phyloP scores from a whole-genome alignment of 768 basidiomycete species.

The Suillus weaverae region DNA sequence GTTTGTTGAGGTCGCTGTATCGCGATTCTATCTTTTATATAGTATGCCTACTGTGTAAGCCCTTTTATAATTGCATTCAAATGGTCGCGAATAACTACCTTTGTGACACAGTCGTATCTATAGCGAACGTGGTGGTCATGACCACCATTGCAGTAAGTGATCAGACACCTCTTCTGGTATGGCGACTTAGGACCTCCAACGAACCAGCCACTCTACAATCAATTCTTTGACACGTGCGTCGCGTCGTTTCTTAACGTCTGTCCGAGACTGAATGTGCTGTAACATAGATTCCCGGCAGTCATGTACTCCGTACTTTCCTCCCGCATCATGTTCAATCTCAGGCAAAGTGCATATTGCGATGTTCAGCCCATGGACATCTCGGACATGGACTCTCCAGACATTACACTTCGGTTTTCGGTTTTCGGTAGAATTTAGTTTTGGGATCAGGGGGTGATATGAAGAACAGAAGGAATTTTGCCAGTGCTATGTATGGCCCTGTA shows the following conservation, averaged over 20 bases:
- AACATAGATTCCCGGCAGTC: constrained; percentile 1
- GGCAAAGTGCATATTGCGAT: constrained; percentile 7
- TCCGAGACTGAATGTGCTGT: neutral
- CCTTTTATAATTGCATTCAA: neutral
- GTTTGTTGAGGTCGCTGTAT: neutral
- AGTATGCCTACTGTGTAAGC: constrained; percentile 5
- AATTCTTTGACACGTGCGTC: constrained; percentile 8
- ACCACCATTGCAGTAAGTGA: constrained; percentile 5
- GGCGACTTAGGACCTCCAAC: neutral
- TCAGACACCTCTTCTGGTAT: neutral
- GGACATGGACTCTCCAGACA: neutral
- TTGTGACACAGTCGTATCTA: constrained; percentile 4
- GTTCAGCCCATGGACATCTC: neutral
- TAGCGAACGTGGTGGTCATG: neutral
- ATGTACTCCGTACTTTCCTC: constrained; percentile 7
- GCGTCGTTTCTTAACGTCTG: neutral
- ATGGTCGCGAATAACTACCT: neutral
- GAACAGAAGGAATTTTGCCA: neutral
- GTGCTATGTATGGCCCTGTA: neutral
- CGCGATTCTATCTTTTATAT: constrained; percentile 4
- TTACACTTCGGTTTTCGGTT: neutral
- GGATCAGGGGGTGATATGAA: neutral
- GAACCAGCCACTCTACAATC: constrained; percentile 1
- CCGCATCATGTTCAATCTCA: constrained; percentile 10
- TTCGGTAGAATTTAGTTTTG: neutral